Evolutionary conservation across 2,329 filamentous ascomycete genomes (phyloP).

Genomic region (Talaromyces rugulosus): DNA sequence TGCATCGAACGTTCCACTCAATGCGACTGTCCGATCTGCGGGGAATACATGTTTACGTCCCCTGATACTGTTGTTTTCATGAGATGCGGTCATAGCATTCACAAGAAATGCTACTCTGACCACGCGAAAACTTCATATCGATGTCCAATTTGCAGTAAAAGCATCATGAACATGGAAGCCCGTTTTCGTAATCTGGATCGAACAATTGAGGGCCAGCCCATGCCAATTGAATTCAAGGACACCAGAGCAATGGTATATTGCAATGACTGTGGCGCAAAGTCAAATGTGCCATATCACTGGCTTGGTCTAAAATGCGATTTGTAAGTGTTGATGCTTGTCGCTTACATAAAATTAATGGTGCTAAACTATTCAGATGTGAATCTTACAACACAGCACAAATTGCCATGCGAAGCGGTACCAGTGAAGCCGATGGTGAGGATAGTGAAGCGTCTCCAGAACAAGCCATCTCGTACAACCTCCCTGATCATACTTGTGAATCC

Average conservation of each 20-base stretch:
- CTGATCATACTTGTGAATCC: constrained; percentile 1
- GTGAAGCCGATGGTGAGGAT: constrained; percentile 18
- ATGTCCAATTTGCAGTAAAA: constrained; percentile 94
- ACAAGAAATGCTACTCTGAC: constrained; percentile 80
- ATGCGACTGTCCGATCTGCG: constrained; percentile 93
- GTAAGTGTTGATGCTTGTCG: constrained; percentile 27
- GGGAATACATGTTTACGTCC: constrained; percentile 94
- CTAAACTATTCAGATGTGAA: constrained; percentile 35
- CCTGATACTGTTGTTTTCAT: constrained; percentile 86
- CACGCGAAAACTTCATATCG: constrained; percentile 90
- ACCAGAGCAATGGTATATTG: constrained; percentile 82
- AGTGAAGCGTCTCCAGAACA: constrained; percentile 19
- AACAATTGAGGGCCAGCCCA: constrained; percentile 82
- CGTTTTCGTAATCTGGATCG: constrained; percentile 89
- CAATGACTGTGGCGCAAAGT: constrained; percentile 90
- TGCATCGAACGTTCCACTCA: constrained; percentile 94
- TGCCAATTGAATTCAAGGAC: constrained; percentile 78
- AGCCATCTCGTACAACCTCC: constrained; percentile 24
- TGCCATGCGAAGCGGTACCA: constrained; percentile 32
- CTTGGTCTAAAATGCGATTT: constrained; percentile 79
- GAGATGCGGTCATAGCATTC: constrained; percentile 93
- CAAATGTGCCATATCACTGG: constrained; percentile 88
- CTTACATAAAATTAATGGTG: background rate
- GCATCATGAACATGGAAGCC: constrained; percentile 94
- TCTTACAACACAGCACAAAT: constrained; percentile 46